phyloP scores from a whole-genome alignment of 2,329 filamentous ascomycete genomes.

The Pyrenophora graminea region DNA sequence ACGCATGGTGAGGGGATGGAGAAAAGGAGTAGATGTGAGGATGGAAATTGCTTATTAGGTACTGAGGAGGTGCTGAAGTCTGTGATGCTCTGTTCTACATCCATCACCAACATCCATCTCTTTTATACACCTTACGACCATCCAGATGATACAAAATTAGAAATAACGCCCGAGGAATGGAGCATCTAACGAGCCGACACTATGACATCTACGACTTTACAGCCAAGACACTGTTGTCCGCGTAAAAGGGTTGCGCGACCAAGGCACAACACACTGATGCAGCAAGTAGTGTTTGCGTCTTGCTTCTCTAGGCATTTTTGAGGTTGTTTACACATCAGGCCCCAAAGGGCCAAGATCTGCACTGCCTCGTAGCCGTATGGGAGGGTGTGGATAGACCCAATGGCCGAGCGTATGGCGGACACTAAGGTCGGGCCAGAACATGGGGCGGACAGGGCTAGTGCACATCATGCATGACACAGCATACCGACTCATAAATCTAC shows the following conservation, averaged over 20 bases:
- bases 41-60: neutral
- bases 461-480: no score
- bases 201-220: conserved; percentile 11
- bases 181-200: neutral
- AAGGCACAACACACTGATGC: neutral
- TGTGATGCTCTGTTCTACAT: neutral
- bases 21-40: neutral
- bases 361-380: no score
- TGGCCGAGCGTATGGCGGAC: neutral
- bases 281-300: neutral
- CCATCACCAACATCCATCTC: neutral
- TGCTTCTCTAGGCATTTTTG: neutral
- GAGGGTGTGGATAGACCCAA: no score
- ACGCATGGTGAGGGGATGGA: conserved; percentile 21
- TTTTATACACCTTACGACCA: neutral
- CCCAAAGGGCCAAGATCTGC: no score
- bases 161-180: neutral
- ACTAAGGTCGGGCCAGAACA: no score
- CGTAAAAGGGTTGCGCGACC: neutral
- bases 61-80: neutral
- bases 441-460: no score
- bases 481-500: no score
- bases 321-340: neutral
- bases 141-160: neutral
- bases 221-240: conserved; percentile 1